Percentiles rank a stretch among this genome's conserved stretches.
Conservation (phyloP, 1,139 yeast genomes). For the Yamadazyma mexicana region DNA sequence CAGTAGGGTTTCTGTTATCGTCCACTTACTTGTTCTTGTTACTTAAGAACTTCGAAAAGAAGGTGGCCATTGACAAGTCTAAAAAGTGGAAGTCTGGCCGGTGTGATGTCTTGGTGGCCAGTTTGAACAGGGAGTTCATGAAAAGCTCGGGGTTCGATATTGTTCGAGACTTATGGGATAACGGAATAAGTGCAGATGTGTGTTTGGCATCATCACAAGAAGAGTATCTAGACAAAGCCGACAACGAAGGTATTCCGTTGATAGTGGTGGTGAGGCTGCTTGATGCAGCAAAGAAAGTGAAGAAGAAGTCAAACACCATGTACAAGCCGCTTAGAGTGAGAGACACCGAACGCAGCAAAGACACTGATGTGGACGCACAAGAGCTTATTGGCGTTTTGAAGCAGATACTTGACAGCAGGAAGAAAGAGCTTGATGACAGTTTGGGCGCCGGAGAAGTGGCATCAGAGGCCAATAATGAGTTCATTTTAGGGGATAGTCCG, state of each 20-base stretch:
- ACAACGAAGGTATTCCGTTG: constrained; percentile 71
- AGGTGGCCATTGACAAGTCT: constrained; percentile 23
- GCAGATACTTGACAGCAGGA: constrained; percentile 38
- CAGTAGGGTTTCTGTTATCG: constrained; percentile 79
- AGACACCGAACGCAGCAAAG: constrained; percentile 58
- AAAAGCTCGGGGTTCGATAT: constrained; percentile 64
- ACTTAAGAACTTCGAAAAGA: constrained; percentile 32
- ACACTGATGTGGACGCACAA: constrained; percentile 67
- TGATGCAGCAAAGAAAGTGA: constrained; percentile 28
- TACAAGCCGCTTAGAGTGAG: constrained; percentile 77
- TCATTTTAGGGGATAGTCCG: constrained; percentile 24
- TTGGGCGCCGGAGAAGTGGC: constrained; percentile 5
- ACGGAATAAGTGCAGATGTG: constrained; percentile 71
- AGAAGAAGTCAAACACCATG: constrained; percentile 29
- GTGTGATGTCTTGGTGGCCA: constrained; percentile 79
- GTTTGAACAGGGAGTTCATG: constrained; percentile 54
- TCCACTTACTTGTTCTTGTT: constrained; percentile 43
- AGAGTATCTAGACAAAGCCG: constrained; percentile 65
- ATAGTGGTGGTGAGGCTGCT: constrained; percentile 70
- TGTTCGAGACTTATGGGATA: constrained; percentile 65
- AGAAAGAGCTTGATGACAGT: constrained; percentile 15
- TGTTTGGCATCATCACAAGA: constrained; percentile 52
- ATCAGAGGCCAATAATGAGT: constrained; percentile 11
- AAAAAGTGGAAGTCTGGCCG: constrained; percentile 41
- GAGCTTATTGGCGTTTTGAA: constrained; percentile 57